These are phyloP conservation scores for Caryopteris hybrid DNA, from an alignment of 305 asterid species.

Conservation along the genomic window DNA sequence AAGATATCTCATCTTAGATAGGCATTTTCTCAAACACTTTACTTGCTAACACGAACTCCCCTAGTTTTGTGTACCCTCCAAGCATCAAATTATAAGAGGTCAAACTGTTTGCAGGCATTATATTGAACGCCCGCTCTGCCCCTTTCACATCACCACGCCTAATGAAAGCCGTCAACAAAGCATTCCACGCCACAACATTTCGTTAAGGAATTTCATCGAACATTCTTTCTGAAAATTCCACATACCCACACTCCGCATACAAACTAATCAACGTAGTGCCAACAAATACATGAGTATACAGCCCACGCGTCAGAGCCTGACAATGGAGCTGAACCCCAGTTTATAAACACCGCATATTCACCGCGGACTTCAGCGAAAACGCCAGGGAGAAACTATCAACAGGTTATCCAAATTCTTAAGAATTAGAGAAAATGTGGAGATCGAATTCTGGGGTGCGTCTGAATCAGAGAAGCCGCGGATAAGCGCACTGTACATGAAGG, in stretches of 20 bases:
- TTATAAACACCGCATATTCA: conserved; percentile 44
- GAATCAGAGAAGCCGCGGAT: conserved; percentile 77
- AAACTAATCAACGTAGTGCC: conserved; percentile 74
- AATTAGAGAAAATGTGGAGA: conserved; percentile 47
- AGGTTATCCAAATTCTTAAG: conserved; percentile 27
- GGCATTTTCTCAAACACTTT: conserved; percentile 51
- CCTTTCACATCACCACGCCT: conserved; percentile 47
- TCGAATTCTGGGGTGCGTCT: conserved; percentile 41
- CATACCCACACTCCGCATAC: conserved; percentile 69
- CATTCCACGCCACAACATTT: conserved; percentile 78
- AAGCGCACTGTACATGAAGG: conserved; percentile 79
- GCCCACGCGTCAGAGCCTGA: conserved; percentile 55
- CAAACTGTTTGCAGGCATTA: conserved; percentile 52
- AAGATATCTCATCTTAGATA: conserved; percentile 58
- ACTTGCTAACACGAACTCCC: conserved; percentile 50
- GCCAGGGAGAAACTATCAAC: conserved; percentile 75
- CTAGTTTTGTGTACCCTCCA: conserved; percentile 56
- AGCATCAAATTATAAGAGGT: conserved; percentile 76
- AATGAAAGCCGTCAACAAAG: conserved; percentile 57
- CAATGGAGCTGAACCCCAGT: conserved; percentile 70
- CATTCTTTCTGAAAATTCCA: conserved; percentile 29
- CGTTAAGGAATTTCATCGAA: conserved; percentile 61
- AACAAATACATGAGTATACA: conserved; percentile 54
- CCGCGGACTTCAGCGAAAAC: conserved; percentile 65
- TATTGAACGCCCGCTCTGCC: conserved; percentile 43